phyloP scores from a whole-genome alignment of 2,329 filamentous ascomycete species.

The Fusarium anthophilum region DNA sequence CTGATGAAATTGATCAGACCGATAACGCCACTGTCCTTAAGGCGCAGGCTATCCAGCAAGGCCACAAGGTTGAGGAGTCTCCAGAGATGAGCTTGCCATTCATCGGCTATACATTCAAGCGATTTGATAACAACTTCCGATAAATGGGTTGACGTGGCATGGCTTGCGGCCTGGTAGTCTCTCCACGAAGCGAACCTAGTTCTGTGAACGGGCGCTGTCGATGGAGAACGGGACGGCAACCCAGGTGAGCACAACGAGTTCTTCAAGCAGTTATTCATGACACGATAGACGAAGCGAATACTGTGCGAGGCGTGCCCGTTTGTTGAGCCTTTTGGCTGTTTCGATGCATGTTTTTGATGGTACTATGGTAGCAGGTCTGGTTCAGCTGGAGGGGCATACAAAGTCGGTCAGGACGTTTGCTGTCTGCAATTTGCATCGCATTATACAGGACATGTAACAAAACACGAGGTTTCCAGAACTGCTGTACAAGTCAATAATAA shows the following conservation, averaged over 20 bases:
- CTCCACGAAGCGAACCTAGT: constrained; percentile 9
- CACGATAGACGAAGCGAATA: neutral
- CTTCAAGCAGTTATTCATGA: constrained; percentile 2
- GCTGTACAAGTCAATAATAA: constrained; percentile 31
- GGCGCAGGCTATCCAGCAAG: constrained; percentile 79
- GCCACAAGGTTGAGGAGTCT: constrained; percentile 75
- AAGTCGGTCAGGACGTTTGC: constrained; percentile 17
- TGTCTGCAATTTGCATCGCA: constrained; percentile 32
- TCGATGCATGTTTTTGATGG: constrained; percentile 8
- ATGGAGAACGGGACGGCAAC: neutral
- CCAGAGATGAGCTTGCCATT: constrained; percentile 95
- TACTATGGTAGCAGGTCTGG: constrained; percentile 13
- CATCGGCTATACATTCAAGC: constrained; percentile 80
- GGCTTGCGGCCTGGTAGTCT: neutral
- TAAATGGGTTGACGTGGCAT: constrained; percentile 42
- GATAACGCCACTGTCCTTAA: constrained; percentile 90
- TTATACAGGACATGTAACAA: constrained; percentile 36
- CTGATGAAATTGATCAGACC: constrained; percentile 96
- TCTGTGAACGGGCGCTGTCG: constrained; percentile 33
- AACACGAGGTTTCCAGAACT: constrained; percentile 33
- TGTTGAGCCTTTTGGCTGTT: neutral
- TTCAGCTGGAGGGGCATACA: constrained; percentile 29
- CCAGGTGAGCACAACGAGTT: constrained; percentile 4
- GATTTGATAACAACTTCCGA: constrained; percentile 80
- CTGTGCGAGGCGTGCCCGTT: constrained; percentile 1